Conservation (phyloP, 2,329 filamentous ascomycete genomes). For the Myriosclerotinia duriaeana region DNA sequence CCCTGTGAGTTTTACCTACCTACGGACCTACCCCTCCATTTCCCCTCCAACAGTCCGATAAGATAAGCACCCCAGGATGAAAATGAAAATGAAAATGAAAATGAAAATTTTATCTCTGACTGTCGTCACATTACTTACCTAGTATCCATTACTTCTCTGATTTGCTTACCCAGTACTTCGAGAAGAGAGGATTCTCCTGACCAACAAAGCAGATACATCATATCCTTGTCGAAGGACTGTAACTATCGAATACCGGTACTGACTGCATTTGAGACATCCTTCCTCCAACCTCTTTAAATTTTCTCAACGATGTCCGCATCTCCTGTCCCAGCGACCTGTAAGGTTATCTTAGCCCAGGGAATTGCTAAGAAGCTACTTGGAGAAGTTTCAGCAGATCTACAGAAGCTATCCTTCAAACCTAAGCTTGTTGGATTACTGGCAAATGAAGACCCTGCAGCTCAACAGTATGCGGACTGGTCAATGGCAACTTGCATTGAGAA, state of each 20-base stretch:
- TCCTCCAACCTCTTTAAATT: neutral
- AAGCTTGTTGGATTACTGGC: slow-evolving; percentile 88
- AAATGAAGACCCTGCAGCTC: slow-evolving; percentile 84
- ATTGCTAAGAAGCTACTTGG: slow-evolving; percentile 79
- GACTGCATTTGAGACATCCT: too few species aligned
- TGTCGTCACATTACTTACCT: neutral
- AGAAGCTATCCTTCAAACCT: slow-evolving; percentile 69
- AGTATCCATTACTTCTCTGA: neutral
- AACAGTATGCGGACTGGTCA: slow-evolving; percentile 96
- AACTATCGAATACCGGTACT: neutral
- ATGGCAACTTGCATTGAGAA: slow-evolving; percentile 95
- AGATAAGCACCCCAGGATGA: slow-evolving; percentile 8
- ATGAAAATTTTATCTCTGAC: slow-evolving; percentile 14
- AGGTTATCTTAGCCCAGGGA: slow-evolving; percentile 84
- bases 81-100: too few species aligned
- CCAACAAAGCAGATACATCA: neutral
- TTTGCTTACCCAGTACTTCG: neutral
- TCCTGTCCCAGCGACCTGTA: slow-evolving; percentile 62
- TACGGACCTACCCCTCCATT: slow-evolving; percentile 22
- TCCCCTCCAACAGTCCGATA: slow-evolving; percentile 10
- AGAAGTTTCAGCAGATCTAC: slow-evolving; percentile 75
- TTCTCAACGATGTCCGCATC: slow-evolving; percentile 26
- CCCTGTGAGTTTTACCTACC: too few species aligned
- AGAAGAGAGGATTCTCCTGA: neutral
- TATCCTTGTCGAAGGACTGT: neutral